Evolutionary conservation across 2,329 filamentous ascomycete species (phyloP), one percentile per base, ranked within the genome.

Genomic region (Penicillium sp.): DNA sequence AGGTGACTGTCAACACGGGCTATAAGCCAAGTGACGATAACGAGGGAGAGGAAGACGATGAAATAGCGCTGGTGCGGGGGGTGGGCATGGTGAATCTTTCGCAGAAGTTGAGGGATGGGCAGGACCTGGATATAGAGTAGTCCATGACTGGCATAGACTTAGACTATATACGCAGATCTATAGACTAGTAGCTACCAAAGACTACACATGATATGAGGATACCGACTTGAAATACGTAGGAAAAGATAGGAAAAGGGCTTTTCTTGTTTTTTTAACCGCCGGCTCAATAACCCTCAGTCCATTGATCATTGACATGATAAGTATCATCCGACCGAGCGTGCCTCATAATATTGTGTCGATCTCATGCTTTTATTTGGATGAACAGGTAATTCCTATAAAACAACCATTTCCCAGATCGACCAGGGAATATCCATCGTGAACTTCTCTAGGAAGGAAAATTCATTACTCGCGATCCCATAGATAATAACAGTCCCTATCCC

Each of bases 1-100:
- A 75, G 49, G 63, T 72, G 38, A 62, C 76, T 26, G 66, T 74
- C 53, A 74, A 76, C 2, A 61, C 69, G 52, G 71, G 70, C 3
- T 66, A 61, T 20, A 60, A 70, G 12, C 66, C 70, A 7, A 59
- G 65, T 42, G 59, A 62, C 5, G 24, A 35, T 28, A 28, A 62
- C 35, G 64, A 66, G 7, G 58, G 62, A 5, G 56, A 54, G 2
- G 55, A 62, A 5, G 55, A 62, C 3, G 59, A 64, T n/a, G 63
- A 65, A 3, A 62, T 67, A 23, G 64, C 69, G n/a, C 56, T 74
- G 30, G 61, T 74, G 11, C 60, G 63, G 23, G 71, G 71, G 3
- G 70, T 74, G 33, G 71, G 71, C 3, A 47, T 71, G 28, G 64
- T 74, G 30, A 64, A 73, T 64, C 62, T 73, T 47, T 66, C 68